Conservation (phyloP, 176 grass and related monocot species). For the Bothriochloa decipiens region DNA sequence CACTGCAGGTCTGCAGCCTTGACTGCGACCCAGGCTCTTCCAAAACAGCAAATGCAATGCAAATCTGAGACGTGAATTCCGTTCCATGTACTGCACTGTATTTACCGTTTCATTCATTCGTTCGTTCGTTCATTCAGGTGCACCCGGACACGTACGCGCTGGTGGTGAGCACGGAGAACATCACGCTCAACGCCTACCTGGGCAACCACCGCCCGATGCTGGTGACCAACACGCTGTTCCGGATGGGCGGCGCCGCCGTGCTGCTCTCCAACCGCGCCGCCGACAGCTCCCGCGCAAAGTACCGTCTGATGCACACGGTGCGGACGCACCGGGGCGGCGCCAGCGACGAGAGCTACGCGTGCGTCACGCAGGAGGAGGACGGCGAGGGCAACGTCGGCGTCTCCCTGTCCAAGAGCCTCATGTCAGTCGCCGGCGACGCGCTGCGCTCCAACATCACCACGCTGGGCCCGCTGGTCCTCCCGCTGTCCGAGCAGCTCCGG, state of each 20-base stretch:
- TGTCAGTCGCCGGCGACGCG: constrained; percentile 55
- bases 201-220: constrained; percentile 66
- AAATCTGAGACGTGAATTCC: too few relatives aligned
- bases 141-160: constrained; percentile 57
- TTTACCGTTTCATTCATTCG: too few relatives aligned
- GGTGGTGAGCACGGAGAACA: constrained; percentile 74
- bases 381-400: constrained; percentile 26
- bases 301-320: constrained; percentile 56
- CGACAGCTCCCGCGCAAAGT: constrained; percentile 38
- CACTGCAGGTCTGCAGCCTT: too few relatives aligned
- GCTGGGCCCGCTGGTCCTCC: constrained; percentile 46
- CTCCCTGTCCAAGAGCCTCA: constrained; percentile 51
- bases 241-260: constrained; percentile 52
- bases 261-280: constrained; percentile 48
- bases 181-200: constrained; percentile 59
- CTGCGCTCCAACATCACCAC: constrained; percentile 53
- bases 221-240: constrained; percentile 54
- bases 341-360: constrained; percentile 38
- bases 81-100: too few relatives aligned
- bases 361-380: constrained; percentile 54
- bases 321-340: constrained; percentile 51
- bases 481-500: constrained; percentile 51
- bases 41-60: too few relatives aligned
- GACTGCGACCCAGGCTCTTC: too few relatives aligned
- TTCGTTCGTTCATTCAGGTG: constrained; percentile 31